Evolutionary conservation across 805 yeast genomes (phyloP).

Genomic region (Candida boidinii): DNA sequence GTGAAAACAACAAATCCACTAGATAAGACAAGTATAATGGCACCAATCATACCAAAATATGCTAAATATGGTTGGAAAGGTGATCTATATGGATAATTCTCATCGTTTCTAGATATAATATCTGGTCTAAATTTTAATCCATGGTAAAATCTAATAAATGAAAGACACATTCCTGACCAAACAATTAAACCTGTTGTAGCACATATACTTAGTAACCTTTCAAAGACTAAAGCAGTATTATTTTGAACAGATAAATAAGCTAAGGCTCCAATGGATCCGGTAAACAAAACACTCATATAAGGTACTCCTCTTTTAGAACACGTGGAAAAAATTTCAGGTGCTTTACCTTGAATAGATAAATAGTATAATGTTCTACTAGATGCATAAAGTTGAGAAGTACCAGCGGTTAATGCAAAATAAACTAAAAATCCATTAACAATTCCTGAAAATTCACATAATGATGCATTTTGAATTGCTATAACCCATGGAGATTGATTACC

Average conservation of each 20-base stretch:
- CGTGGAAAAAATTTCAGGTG: slow-evolving; percentile 49
- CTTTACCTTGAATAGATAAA: slow-evolving; percentile 45
- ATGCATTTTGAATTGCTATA: slow-evolving; percentile 44
- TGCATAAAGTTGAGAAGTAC: slow-evolving; percentile 49
- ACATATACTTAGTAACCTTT: slow-evolving; percentile 55
- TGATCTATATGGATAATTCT: slow-evolving; percentile 45
- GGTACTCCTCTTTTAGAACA: slow-evolving; percentile 69
- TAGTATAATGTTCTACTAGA: slow-evolving; percentile 52
- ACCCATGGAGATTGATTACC: slow-evolving; percentile 51
- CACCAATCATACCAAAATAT: slow-evolving; percentile 36
- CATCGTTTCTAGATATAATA: slow-evolving; percentile 44
- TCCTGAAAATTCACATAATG: slow-evolving; percentile 40
- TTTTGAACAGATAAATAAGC: slow-evolving; percentile 53
- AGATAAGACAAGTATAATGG: slow-evolving; percentile 31
- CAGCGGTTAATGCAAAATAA: slow-evolving; percentile 49
- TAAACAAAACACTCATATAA: slow-evolving; percentile 54
- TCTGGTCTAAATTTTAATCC: slow-evolving; percentile 49
- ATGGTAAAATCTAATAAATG: slow-evolving; percentile 44
- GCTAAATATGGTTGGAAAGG: slow-evolving; percentile 51
- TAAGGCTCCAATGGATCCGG: slow-evolving; percentile 52
- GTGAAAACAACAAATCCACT: slow-evolving; percentile 47
- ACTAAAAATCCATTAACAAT: slow-evolving; percentile 45
- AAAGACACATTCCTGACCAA: slow-evolving; percentile 63
- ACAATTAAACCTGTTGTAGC: slow-evolving; percentile 71
- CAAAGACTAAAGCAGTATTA: slow-evolving; percentile 54